These are phyloP conservation scores for Metschnikowia rubicola DNA, from an alignment of 805 yeast species.

Conservation along the genomic window DNA sequence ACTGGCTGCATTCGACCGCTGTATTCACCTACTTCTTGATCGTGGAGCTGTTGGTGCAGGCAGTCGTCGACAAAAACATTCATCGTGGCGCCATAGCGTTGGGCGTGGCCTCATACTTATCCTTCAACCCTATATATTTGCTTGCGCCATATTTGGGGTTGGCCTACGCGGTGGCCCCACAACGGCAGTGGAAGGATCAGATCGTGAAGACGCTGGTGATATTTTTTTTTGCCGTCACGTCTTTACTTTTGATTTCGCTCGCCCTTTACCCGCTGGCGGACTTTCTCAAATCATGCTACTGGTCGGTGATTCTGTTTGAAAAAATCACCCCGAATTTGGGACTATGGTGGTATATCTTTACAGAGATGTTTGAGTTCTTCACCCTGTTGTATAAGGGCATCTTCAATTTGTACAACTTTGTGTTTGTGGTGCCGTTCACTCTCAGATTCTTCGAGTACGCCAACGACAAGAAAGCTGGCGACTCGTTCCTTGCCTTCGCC, in stretches of 20 bases:
- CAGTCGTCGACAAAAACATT: conserved; percentile 38
- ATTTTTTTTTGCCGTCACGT: conserved; percentile 16
- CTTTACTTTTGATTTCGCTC: conserved; percentile 38
- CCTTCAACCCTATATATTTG: conserved; percentile 60
- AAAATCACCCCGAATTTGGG: conserved; percentile 90
- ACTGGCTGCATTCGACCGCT: conserved; percentile 65
- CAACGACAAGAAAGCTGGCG: conserved; percentile 26
- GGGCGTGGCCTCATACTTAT: conserved; percentile 61
- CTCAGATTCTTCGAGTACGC: conserved; percentile 50
- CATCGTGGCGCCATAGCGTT: conserved; percentile 49
- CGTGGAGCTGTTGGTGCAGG: conserved; percentile 43
- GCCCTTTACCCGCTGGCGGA: conserved; percentile 34
- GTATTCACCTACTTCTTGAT: conserved; percentile 59
- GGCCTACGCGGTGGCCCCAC: conserved; percentile 22
- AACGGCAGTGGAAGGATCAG: conserved; percentile 10
- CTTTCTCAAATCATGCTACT: conserved; percentile 43
- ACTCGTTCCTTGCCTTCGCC: conserved; percentile 56
- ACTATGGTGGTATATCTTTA: conserved; percentile 97
- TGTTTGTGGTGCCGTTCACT: conserved; percentile 72
- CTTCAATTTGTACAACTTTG: conserved; percentile 69
- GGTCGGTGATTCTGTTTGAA: conserved; percentile 53
- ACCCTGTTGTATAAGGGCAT: conserved; percentile 77
- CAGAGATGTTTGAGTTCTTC: conserved; percentile 91
- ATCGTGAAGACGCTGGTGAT: conserved; percentile 10
- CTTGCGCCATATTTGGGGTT: conserved; percentile 52